phyloP scores from a whole-genome alignment of 257 asterid species.

The Forsythia viridissima region DNA sequence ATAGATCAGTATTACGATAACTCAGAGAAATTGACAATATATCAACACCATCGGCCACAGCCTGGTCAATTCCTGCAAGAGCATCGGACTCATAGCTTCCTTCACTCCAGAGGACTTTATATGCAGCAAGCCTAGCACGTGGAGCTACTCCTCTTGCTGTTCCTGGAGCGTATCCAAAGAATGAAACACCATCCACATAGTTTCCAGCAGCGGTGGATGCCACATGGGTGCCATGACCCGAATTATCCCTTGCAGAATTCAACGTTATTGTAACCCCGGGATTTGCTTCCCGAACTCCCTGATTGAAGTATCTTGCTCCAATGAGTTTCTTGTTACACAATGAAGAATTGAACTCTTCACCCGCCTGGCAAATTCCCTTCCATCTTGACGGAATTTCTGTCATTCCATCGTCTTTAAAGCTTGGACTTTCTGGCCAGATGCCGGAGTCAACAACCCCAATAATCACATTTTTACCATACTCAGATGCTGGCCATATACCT shows the following conservation, averaged over 20 bases:
- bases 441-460: neutral
- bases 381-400: neutral
- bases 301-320: neutral
- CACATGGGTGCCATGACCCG: neutral
- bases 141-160: constrained; percentile 7
- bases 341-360: constrained; percentile 2
- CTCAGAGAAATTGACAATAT: constrained; percentile 4
- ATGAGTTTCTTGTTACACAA: constrained; percentile 1
- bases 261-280: neutral
- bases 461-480: constrained; percentile 8
- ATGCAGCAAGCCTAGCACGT: neutral
- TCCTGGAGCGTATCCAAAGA: constrained; percentile 3
- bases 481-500: constrained; percentile 7
- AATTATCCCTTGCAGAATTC: constrained; percentile 8
- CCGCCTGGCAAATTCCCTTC: constrained; percentile 7
- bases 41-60: constrained; percentile 11
- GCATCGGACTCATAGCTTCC: neutral
- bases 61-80: constrained; percentile 1
- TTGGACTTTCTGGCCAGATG: constrained; percentile 15
- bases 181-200: constrained; percentile 7
- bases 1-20: neutral
- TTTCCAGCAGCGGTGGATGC: constrained; percentile 12
- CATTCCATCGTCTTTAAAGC: constrained; percentile 14
- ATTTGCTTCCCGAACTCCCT: neutral
- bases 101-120: constrained; percentile 2